Conservation (phyloP, 2,329 filamentous ascomycete species). For the Penicillium sp. region DNA sequence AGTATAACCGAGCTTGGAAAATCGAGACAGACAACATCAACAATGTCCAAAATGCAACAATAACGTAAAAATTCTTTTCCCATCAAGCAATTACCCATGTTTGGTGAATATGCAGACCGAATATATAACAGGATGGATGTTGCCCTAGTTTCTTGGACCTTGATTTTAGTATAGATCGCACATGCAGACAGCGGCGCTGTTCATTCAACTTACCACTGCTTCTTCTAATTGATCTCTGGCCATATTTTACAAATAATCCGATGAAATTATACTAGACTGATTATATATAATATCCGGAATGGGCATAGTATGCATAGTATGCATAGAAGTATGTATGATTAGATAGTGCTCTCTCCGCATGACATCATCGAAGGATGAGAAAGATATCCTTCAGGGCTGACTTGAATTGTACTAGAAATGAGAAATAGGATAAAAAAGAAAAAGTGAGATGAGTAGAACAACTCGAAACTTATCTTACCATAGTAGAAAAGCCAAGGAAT, state of each 20-base stretch:
- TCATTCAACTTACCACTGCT: not conserved
- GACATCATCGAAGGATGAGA: constrained; percentile 20
- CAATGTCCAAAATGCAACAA: too few relatives aligned
- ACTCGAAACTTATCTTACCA: not conserved
- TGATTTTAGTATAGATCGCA: not conserved
- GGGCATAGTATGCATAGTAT: not conserved
- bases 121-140: too few relatives aligned
- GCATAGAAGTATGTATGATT: not conserved
- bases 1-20: not conserved
- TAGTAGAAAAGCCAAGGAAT: not conserved
- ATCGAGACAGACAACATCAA: not conserved
- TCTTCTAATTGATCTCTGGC: not conserved
- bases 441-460: not conserved
- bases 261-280: not conserved
- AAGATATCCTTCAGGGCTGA: not conserved
- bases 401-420: not conserved
- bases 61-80: too few relatives aligned
- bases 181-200: not conserved
- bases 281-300: not conserved
- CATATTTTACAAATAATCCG: too few relatives aligned
- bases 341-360: constrained; percentile 20
- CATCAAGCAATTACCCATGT: not conserved
- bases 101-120: too few relatives aligned
- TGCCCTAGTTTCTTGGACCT: too few relatives aligned
- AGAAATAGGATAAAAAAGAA: not conserved